Evolutionary conservation across 2,329 filamentous ascomycete genomes (phyloP), one percentile per base, ranked within the genome.

Genomic region (Alternaria metachromatica): DNA sequence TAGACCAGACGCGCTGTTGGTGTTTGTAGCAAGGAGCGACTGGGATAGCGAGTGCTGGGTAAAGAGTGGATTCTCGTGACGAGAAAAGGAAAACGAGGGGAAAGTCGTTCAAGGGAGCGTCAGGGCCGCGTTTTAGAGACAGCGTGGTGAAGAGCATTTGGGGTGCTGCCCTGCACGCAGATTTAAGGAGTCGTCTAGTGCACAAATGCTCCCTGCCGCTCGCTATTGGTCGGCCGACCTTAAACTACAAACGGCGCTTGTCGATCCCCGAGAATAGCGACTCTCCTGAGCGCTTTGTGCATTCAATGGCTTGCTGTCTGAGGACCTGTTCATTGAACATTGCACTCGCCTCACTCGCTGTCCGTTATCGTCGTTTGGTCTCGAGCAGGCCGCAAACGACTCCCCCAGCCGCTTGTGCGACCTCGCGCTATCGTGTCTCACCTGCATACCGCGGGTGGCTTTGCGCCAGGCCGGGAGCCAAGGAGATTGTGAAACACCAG

Each of bases 1-100:
- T 80, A 72, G 64, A 66, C 77, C 77, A 77, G 77, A 78, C 76
- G 76, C 76, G 73, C 73, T 53, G 59, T 49, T 33, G 64, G 60
- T 64, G 57, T 33, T 54, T 50, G 64, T 43, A 66, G 51, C 48
- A 76, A 72, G 60, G 70, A 76, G 66, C 56, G 71, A 72, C 67
- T 70, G 68, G 59, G 64, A 55, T 58, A 53, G 55, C 41, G 60
- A 50, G 57, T 43, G 28, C 25, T 37, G 30, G 4, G 69, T 63
- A 77, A 75, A 62, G 75, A 78, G 76, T 70, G 76, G 68, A 72
- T 58, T 73, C 66, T 69, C 70, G 49, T 45, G 18, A 50, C 43
- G 65, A 69, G 67, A 70, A 71, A 64, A 64, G 66, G 63, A 60
- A 64, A 65, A 67, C 23, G 49, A 68, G 64, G 59, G 67, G 55